Base-by-base conservation (phyloP, 2,329 filamentous ascomycete genomes). In the Fusarium ambrosium region DNA sequence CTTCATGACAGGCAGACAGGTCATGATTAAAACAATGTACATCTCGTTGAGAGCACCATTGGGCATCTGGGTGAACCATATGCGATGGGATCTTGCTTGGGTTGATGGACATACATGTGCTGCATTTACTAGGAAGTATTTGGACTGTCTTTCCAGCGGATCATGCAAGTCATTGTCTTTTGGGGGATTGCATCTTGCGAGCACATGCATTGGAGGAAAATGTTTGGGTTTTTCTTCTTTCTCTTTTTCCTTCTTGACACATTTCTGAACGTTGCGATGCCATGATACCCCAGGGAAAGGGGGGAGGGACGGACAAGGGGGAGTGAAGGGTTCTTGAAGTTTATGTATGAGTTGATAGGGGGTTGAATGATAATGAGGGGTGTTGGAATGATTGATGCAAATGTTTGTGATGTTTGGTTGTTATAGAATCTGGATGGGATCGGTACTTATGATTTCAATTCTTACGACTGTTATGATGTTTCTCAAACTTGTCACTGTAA, bases 11-110 rank as follows among this genome's bases (percentile, higher is more conserved):
- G 34, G 39, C 56, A 62, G 68, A 65, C 34, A 29, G 63, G 72
- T 79, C 71, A 80, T 74, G 71, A 75, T 61, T 75, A 72, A 73
- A 69, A 80, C 73, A 73, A 77, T 80, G 77, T 80, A 79, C 62
- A 79, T 72, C 62, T 74, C 62, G 69, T 56, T 70, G 65, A 68
- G 64, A 71, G 37, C 62, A 72, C 22, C n/a, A 75, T 67, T 70
- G 72, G 69, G 64, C 71, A 79, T 73, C 70, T 79, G 66, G 66
- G 61, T 32, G 62, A 59, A 61, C n/a, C 27, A 62, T 67, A 48
- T 59, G 69, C 63, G 58, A 27, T 63, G 66, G 64, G 53, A 34
- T 13, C 20, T 14, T 27, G 55, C 62, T 55, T 55, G 48, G 43
- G 27, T 55, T 32, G 65, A 68, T 55, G 64, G 69, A 67, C 20